phyloP scores from a whole-genome alignment of 1,139 yeast genomes.

The Eremothecium coryli region DNA sequence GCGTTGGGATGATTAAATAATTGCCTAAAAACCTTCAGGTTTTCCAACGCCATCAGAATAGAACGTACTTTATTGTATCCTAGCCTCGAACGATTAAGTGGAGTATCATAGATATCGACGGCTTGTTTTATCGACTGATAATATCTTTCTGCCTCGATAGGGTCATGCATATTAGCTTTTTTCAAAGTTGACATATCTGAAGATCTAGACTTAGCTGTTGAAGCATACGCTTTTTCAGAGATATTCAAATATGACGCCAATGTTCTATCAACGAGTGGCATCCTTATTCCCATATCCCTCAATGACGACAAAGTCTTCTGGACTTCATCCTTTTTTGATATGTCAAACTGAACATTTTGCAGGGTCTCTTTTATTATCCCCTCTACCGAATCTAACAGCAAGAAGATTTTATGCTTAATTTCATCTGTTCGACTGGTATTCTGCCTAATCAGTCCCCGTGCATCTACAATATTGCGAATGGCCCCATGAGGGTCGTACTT shows the following conservation, averaged over 20 bases:
- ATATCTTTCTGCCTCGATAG: background rate
- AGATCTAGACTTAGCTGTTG: background rate
- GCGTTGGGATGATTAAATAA: background rate
- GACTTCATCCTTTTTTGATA: constrained; percentile 1
- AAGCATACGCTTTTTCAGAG: background rate
- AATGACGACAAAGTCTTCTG: constrained; percentile 3
- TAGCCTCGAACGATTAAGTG: constrained; percentile 2
- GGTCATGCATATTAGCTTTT: background rate
- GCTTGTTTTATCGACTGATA: constrained; percentile 3
- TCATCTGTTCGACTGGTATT: constrained; percentile 14
- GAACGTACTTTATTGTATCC: background rate
- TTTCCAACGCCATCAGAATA: background rate
- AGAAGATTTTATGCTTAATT: constrained; percentile 15
- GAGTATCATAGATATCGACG: background rate
- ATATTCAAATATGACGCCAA: constrained; percentile 1
- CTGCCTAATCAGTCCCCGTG: constrained; percentile 17
- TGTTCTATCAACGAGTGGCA: constrained; percentile 7
- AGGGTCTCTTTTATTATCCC: constrained; percentile 6
- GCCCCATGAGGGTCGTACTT: constrained; percentile 8
- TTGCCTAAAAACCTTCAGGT: background rate
- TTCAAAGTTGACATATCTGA: background rate
- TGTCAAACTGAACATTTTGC: background rate
- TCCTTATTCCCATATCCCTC: constrained; percentile 2
- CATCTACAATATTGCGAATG: constrained; percentile 20
- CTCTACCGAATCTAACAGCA: constrained; percentile 14